Evolutionary conservation across 2,329 filamentous ascomycete species (phyloP).

Genomic region (Botrytis medusae): DNA sequence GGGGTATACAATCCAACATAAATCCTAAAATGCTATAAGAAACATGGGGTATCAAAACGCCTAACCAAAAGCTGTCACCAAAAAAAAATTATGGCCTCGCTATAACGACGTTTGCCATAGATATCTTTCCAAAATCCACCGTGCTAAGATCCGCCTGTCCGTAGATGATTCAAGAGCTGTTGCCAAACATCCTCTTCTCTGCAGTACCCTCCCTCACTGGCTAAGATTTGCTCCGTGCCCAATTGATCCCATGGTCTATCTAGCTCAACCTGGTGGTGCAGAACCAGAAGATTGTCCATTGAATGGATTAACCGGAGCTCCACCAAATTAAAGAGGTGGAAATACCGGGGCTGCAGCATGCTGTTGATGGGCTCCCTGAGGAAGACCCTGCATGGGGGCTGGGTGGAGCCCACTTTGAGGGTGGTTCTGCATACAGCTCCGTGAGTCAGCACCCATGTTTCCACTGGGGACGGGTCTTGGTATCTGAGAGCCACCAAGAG

Average conservation of each 20-base stretch:
- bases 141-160: no score
- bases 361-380: background rate
- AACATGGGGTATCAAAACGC: background rate
- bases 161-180: no score
- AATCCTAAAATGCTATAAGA: background rate
- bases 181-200: background rate
- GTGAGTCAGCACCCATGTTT: background rate
- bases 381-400: background rate
- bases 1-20: background rate
- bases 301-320: background rate
- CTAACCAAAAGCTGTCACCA: background rate
- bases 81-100: no score
- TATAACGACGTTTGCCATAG: background rate
- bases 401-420: background rate
- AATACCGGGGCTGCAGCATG: background rate
- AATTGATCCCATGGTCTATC: accelerated
- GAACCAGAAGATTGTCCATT: background rate
- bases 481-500: background rate
- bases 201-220: background rate
- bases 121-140: background rate
- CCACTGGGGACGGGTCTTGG: accelerated
- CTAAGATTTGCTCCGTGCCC: accelerated
- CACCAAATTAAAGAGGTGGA: background rate
- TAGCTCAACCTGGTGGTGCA: background rate
- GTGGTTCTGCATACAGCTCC: background rate